Evolutionary conservation across 257 asterid genomes (phyloP).

Genomic region (Avicennia marina): DNA sequence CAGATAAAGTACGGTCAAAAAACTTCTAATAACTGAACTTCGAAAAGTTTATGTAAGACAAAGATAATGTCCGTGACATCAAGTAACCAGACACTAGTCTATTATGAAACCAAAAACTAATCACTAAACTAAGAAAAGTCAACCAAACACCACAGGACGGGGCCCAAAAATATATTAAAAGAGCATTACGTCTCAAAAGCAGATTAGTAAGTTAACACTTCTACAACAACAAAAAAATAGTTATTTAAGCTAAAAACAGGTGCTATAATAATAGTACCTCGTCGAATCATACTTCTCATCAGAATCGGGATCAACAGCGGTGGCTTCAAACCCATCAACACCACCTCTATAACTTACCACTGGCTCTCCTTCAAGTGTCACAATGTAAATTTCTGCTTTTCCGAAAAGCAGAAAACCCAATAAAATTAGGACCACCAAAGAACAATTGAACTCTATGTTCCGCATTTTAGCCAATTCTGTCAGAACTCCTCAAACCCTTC

Average conservation of each 20-base stretch:
- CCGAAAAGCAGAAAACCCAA: conserved; percentile 36
- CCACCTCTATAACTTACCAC: conserved; percentile 88
- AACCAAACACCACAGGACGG: too few species aligned
- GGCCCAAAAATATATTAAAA: too few species aligned
- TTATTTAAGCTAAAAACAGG: not conserved
- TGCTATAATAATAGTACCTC: conserved; percentile 20
- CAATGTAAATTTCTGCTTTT: conserved; percentile 74
- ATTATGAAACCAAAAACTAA: too few species aligned
- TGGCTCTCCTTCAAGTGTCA: conserved; percentile 91
- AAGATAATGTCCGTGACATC: too few species aligned
- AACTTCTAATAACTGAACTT: too few species aligned
- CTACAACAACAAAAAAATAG: not conserved
- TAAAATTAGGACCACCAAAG: conserved; percentile 31
- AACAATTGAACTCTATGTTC: conserved; percentile 32
- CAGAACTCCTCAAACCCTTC: too few species aligned
- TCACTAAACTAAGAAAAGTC: too few species aligned
- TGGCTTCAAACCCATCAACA: conserved; percentile 81
- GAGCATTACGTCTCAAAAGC: too few species aligned
- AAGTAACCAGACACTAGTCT: too few species aligned
- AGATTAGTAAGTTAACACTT: too few species aligned
- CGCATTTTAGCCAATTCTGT: conserved; percentile 43
- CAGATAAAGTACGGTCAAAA: too few species aligned
- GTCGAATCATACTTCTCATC: conserved; percentile 75
- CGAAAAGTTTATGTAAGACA: too few species aligned
- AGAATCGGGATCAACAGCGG: conserved; percentile 83